Base-by-base conservation (phyloP, 2,329 filamentous ascomycete species). In the Colletotrichum shisoi region DNA sequence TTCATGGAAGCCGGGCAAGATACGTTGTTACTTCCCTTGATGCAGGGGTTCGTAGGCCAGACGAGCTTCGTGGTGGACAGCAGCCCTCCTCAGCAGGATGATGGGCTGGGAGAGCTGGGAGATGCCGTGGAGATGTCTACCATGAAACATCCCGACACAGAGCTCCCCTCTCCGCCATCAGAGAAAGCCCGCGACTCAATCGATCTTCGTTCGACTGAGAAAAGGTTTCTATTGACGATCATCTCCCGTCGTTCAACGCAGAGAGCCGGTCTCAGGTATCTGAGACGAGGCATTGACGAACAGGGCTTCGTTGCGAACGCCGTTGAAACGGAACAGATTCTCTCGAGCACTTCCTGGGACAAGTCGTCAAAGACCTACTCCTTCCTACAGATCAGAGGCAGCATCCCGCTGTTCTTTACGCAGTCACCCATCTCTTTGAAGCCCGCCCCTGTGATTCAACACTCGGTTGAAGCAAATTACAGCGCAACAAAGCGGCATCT, bases 1-100 rank as follows among this genome's bases (percentile, higher is more conserved):
- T 93, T 99, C 69, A 85, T 93, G 54, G 85, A 91, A 19, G 84
- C 85, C n/a, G 89, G 91, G 0, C 87, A 92, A 24, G 87, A 93
- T 72, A 81, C 83, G 0, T 84, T 96, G 61, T 84, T 91, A 1
- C 79, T 98, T 24, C 95, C 95, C 2, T 72, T 99, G 3, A 91
- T 99, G 79, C 95, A 98, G 78, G 95, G 95, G 0, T 99, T 98
- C 72, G 87, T 99, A 21, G 94, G 94, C 1, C 95, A 98, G 77
- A 84, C 87, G 69, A 83, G 88, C 2, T 98, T 99, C 75, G 85
- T 89, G 9, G 87, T 94, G 27, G 90, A 93, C 72, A 82, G 79
- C 70, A 74, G 87, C 27, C 87, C 87, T 3, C 82, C 85, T 1
- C 86, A 87, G 72, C 72, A 79, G 13, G 85, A 88, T 59, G 77